phyloP scores from a whole-genome alignment of 306 rosid species.

The Acacia acuminata region DNA sequence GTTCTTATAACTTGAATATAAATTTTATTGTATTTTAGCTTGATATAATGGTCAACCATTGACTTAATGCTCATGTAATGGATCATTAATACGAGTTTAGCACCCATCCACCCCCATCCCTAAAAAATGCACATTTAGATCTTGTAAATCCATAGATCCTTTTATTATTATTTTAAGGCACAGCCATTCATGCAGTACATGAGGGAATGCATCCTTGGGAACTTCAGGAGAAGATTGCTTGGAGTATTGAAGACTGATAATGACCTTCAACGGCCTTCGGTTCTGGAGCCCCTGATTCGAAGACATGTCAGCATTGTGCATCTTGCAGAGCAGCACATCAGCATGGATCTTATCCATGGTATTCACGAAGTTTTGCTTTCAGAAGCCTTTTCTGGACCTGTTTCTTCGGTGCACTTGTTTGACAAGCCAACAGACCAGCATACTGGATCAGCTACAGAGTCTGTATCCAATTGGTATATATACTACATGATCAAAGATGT shows the following conservation, averaged over 20 bases:
- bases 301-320: slow-evolving; percentile 88
- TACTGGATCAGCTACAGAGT: slow-evolving; percentile 90
- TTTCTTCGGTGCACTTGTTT: slow-evolving; percentile 87
- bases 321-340: slow-evolving; percentile 97
- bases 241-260: slow-evolving; percentile 87
- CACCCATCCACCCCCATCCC: no score
- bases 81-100: no score
- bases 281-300: slow-evolving; percentile 77
- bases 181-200: slow-evolving; percentile 71
- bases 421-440: slow-evolving; percentile 84
- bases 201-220: slow-evolving; percentile 98
- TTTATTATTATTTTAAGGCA: no score
- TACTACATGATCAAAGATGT: slow-evolving; percentile 89
- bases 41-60: no score
- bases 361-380: slow-evolving; percentile 88
- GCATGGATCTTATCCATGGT: slow-evolving; percentile 96
- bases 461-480: slow-evolving; percentile 93
- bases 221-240: slow-evolving; percentile 96
- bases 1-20: not conserved
- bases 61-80: no score
- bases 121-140: not conserved
- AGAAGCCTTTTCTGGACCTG: slow-evolving; percentile 94
- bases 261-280: slow-evolving; percentile 95
- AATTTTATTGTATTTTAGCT: no score
- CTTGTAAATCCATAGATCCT: no score